phyloP scores from a whole-genome alignment of 2,329 filamentous ascomycete genomes.

The Zasmidium cellare region DNA sequence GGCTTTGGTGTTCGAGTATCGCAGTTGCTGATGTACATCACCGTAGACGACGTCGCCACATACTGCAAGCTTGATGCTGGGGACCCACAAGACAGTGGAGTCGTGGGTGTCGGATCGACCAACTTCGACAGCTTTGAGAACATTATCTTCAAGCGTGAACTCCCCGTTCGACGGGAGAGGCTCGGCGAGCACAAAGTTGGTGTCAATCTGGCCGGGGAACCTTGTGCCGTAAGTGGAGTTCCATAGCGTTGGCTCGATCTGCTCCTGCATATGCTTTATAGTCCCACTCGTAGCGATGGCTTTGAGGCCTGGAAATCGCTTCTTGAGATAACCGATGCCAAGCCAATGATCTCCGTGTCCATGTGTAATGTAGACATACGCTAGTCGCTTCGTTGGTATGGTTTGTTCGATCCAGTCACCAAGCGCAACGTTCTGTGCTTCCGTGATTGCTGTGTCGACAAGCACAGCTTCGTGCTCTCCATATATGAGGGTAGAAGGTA shows the following conservation, averaged over 20 bases:
- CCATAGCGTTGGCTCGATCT: conserved; percentile 1
- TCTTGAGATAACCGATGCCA: conserved; percentile 3
- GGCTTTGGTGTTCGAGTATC: conserved; percentile 3
- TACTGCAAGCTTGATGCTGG: conserved; percentile 4
- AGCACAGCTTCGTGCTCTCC: conserved; percentile 3
- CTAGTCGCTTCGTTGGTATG: neutral
- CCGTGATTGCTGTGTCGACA: conserved; percentile 9
- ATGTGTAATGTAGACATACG: conserved; percentile 12
- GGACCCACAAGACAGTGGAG: conserved; percentile 10
- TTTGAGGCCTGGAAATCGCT: conserved; percentile 6
- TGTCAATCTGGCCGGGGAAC: conserved; percentile 2
- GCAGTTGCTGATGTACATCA: conserved; percentile 12
- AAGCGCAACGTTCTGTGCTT: conserved; percentile 3
- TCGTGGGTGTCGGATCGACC: conserved; percentile 10
- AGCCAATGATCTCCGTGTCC: conserved; percentile 15
- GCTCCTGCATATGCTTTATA: conserved; percentile 9
- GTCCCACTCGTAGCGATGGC: conserved; percentile 6
- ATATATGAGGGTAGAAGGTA: conserved; percentile 7
- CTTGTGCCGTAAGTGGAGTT: neutral
- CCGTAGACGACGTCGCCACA: conserved; percentile 11
- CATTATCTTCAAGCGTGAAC: neutral
- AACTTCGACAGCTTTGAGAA: conserved; percentile 7
- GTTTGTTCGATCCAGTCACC: conserved; percentile 6
- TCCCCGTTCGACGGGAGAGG: conserved; percentile 1
- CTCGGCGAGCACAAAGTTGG: conserved; percentile 3